Evolutionary conservation across 164 flowering plant genomes (phyloP).

Genomic region (Berberis vulgaris): DNA sequence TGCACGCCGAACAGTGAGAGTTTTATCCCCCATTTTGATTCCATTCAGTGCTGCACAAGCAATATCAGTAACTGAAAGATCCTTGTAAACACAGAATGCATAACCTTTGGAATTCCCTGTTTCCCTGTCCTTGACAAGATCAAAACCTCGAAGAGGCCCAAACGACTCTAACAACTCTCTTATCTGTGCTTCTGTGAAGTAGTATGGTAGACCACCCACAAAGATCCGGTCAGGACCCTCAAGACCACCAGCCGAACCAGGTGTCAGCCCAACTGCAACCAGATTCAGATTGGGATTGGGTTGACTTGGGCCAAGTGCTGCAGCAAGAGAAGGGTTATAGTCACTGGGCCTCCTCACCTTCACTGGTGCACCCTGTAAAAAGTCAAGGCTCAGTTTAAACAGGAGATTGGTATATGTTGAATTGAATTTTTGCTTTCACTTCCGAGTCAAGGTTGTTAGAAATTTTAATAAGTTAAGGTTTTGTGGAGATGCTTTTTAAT

Average conservation of each 20-base stretch:
- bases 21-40: slow-evolving; percentile 81
- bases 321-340: slow-evolving; percentile 92
- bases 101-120: slow-evolving; percentile 89
- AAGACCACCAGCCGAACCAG: slow-evolving; percentile 76
- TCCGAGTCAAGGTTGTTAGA: no score
- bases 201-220: slow-evolving; percentile 87
- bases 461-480: no score
- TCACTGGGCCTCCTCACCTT: slow-evolving; percentile 92
- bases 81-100: slow-evolving; percentile 88
- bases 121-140: slow-evolving; percentile 85
- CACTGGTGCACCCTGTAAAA: slow-evolving; percentile 68
- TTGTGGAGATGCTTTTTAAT: no score
- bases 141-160: slow-evolving; percentile 80
- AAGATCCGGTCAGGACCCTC: slow-evolving; percentile 92
- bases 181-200: slow-evolving; percentile 69
- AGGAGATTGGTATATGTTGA: no score
- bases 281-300: slow-evolving; percentile 77
- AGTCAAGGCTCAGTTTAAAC: not conserved
- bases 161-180: slow-evolving; percentile 75
- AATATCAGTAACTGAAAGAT: slow-evolving; percentile 67
- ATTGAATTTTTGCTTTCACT: no score
- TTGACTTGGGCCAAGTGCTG: slow-evolving; percentile 83
- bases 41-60: slow-evolving; percentile 90
- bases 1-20: slow-evolving; percentile 84
- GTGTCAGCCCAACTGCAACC: slow-evolving; percentile 77